phyloP scores from a whole-genome alignment of 495 filamentous ascomycete species.

The Penicillium chermesinum region DNA sequence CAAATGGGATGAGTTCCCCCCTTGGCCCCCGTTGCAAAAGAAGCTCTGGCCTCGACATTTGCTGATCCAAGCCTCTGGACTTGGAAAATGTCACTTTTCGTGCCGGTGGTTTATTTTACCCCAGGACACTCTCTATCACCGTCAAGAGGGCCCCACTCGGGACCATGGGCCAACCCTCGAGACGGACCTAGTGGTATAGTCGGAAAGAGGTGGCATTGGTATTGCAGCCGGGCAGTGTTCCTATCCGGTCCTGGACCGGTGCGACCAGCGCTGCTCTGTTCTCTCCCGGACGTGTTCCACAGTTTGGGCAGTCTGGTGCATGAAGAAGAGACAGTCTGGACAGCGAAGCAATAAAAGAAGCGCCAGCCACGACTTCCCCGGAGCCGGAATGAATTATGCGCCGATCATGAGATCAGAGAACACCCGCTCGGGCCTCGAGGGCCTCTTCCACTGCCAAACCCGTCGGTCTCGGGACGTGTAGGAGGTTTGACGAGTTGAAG shows the following conservation, averaged over 20 bases:
- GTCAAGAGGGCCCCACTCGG: background rate
- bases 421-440: slow-evolving; percentile 10
- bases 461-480: too few relatives aligned
- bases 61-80: too few relatives aligned
- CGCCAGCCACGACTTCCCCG: too few relatives aligned
- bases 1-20: slow-evolving; percentile 4
- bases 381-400: slow-evolving; percentile 7
- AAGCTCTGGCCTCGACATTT: slow-evolving; percentile 3
- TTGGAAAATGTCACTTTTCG: too few relatives aligned
- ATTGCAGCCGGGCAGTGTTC: slow-evolving; percentile 11
- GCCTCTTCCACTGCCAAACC: too few relatives aligned
- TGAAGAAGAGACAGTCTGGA: background rate
- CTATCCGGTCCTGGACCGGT: slow-evolving; percentile 8
- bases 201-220: slow-evolving; percentile 14
- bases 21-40: slow-evolving; percentile 4
- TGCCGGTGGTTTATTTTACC: too few relatives aligned
- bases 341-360: too few relatives aligned
- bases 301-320: slow-evolving; percentile 7
- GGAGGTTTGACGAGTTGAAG: too few relatives aligned
- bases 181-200: too few relatives aligned
- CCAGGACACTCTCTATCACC: slow-evolving; percentile 15
- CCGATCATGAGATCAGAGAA: slow-evolving; percentile 17
- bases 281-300: slow-evolving; percentile 7
- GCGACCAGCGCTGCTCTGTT: background rate
- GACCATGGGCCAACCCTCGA: background rate